Evolutionary conservation across 345 rosid genomes (phyloP), one percentile per base, ranked within the genome.

Genomic region (Theobroma cacao): DNA sequence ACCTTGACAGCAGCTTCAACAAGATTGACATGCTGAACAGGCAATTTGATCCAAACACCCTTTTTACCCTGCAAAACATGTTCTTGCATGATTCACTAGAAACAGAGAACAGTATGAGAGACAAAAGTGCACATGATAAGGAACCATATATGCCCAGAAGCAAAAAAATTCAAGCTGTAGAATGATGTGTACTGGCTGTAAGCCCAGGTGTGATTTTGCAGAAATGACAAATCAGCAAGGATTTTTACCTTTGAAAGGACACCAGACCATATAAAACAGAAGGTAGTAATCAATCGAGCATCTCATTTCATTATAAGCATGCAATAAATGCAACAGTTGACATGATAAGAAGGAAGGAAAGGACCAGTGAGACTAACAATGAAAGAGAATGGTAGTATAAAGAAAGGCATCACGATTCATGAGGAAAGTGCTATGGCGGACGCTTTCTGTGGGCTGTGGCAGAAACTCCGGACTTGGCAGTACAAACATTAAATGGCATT

Each of bases 21-120:
- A n/a, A 95, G 96, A 82, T 84, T 87, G 13, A 80, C 89, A 13
- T 88, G 87, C 26, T 87, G 79, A 77, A 84, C 93, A 0, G 99
- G 97, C 66, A 95, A 76, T 80, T 92, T 93, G 82, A 93, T 92
- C 99, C 99, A 95, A 36, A 93, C 90, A 53, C 97, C 98, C 71
- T 61, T 92, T 82, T 89, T 95, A 0, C 94, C 96, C 99, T 95
- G 87, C 78, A 86, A 59, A 59, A 5, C 33, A 73, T 33, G 56
- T 53, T 53, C 61, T 52, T 48, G 17, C 24, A 47, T 69, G 38
- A 47, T 28, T 69, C 14, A 7, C 48, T n/a, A 69, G 58, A 69
- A 69, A 41, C 33, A 67, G 47, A 22, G 52, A 22, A 41, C 8
- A 26, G 30, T n/a, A 12, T 36, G 12, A 67, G 33, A 24, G 33